Percentiles rank a stretch among this genome's conserved stretches.
phyloP scores from a whole-genome alignment of 208 protist genomes.

The Blechomonas ayalai region DNA sequence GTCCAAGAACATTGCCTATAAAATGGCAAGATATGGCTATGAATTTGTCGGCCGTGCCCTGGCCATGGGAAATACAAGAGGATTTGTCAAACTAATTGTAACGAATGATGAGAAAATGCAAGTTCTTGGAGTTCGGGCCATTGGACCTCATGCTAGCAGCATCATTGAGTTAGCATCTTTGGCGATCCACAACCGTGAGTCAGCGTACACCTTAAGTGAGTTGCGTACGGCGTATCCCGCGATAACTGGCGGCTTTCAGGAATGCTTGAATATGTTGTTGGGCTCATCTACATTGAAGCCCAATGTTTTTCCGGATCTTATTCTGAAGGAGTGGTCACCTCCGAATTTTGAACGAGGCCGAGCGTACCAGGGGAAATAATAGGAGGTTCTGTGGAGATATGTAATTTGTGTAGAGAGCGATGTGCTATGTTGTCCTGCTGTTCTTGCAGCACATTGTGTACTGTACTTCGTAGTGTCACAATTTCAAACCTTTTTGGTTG shows the following conservation, averaged over 20 bases:
- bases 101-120: slow-evolving; percentile 86
- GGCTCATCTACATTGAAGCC: slow-evolving; percentile 84
- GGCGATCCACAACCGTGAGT: slow-evolving; percentile 81
- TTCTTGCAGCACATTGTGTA: no score
- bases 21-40: slow-evolving; percentile 85
- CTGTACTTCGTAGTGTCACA: no score
- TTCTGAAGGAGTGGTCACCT: slow-evolving; percentile 73
- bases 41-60: slow-evolving; percentile 77
- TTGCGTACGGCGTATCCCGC: slow-evolving; percentile 77
- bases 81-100: slow-evolving; percentile 90
- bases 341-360: slow-evolving; percentile 63
- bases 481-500: no score
- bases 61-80: slow-evolving; percentile 81
- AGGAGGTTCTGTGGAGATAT: slow-evolving; percentile 1
- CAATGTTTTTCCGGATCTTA: slow-evolving; percentile 73
- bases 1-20: slow-evolving; percentile 69
- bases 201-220: slow-evolving; percentile 60
- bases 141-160: slow-evolving; percentile 82
- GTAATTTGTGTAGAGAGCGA: no score
- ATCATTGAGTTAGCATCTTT: slow-evolving; percentile 86
- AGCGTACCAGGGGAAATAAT: slow-evolving; percentile 28
- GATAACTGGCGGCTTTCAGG: slow-evolving; percentile 84
- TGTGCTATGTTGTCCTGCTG: no score
- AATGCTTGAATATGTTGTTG: slow-evolving; percentile 86
- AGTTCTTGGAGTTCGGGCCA: slow-evolving; percentile 81